Base-by-base conservation (phyloP, 176 grass and related monocot genomes). In the Elymus sibiricus region DNA sequence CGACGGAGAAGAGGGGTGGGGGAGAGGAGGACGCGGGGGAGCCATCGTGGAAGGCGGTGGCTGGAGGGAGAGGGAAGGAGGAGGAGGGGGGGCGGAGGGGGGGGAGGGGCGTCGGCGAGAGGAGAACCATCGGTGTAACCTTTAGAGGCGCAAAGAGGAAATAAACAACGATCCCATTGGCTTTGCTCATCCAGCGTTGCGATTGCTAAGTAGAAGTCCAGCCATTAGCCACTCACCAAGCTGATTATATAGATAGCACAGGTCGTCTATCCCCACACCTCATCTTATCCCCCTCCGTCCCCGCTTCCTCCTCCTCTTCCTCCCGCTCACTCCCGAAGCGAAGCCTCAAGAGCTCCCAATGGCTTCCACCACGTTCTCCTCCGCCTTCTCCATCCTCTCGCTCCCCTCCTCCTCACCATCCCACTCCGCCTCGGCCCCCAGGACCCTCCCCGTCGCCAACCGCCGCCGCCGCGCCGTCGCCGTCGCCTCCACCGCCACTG, bases 291-390 rank as follows among this genome's bases (percentile, higher is more conserved):
- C 71, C 13, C 51, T 26, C 22, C 27, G 24, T n/a, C 34, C 21
- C 24, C 40, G 78, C 62, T 16, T 59, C 80, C 76, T 49, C 40
- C 74, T 26, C 28, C 67, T 21, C 28, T 68, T 3, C 70, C n/a
- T 74, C 24, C 71, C 24, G 35, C 81, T 78, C 76, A 51, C 81
- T 35, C 58, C 61, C 70, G 67, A n/a, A 34, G 42, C 78, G 22
- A 76, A 82, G 38, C 40, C 27, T 49, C 87, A 15, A 38, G 64
- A 77, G 67, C 3, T 49, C 12, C 16, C 81, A 32, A 90, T 93
- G 90, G 90, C 71, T 61, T 85, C 93, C 83, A 88, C 92, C 70
- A 62, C 88, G 22, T 90, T 97, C 56, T 92, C 89, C 73, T 82
- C 94, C 32, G 58, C 85, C 76, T 88, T 92, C 87, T 77, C 90